Evolutionary conservation across 768 basidiomycete species (phyloP).

Genomic region (Lactarius indigo): DNA sequence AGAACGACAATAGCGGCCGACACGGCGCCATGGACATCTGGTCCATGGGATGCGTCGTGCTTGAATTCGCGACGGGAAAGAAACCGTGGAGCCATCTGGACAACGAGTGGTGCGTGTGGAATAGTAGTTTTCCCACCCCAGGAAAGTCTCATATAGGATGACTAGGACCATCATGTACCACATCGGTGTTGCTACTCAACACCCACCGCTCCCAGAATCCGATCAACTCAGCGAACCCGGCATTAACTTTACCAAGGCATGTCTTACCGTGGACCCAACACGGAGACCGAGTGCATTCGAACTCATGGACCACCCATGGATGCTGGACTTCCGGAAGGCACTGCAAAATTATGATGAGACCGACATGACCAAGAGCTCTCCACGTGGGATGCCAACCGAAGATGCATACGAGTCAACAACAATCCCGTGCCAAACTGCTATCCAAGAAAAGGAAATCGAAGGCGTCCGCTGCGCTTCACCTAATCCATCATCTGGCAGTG

Average conservation of each 20-base stretch:
- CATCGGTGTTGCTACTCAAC: constrained; percentile 94
- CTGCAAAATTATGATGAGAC: constrained; percentile 64
- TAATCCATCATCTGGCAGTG: constrained; percentile 37
- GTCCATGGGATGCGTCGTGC: constrained; percentile 96
- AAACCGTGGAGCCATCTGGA: constrained; percentile 99
- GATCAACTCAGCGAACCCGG: constrained; percentile 85
- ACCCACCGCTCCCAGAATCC: constrained; percentile 91
- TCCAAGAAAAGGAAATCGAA: constrained; percentile 61
- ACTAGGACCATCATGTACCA: constrained; percentile 99
- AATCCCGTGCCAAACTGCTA: constrained; percentile 53
- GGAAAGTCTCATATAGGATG: constrained; percentile 4
- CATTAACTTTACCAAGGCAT: constrained; percentile 90
- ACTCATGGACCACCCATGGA: constrained; percentile 87
- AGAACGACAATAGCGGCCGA: constrained; percentile 82
- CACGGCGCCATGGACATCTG: constrained; percentile 98
- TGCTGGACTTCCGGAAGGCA: constrained; percentile 74
- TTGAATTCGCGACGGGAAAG: constrained; percentile 93
- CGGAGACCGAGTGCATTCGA: constrained; percentile 80
- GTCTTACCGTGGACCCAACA: constrained; percentile 83
- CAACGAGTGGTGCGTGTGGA: constrained; percentile 82
- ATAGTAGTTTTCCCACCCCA: neutral
- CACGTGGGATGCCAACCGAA: constrained; percentile 44
- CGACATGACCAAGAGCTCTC: constrained; percentile 50
- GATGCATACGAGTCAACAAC: constrained; percentile 48
- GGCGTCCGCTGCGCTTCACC: constrained; percentile 50